Evolutionary conservation across 768 basidiomycete genomes (phyloP).

Genomic region (Thelephora ganbajun): DNA sequence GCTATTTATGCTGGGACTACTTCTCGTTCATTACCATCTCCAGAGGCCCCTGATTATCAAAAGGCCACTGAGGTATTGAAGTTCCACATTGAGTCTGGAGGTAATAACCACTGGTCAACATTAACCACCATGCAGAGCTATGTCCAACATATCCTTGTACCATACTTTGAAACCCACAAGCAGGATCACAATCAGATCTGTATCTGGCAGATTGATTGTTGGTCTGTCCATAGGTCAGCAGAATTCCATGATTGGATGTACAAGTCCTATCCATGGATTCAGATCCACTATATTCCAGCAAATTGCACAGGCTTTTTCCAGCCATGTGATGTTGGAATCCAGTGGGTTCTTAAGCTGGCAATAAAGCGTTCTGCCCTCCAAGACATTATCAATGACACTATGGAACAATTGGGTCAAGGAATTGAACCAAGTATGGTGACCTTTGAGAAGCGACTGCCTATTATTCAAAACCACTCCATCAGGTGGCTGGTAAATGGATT

Average conservation of each 20-base stretch:
- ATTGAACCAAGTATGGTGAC: not conserved
- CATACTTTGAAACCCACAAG: slow-evolving; percentile 3
- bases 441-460: no score
- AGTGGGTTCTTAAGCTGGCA: slow-evolving; percentile 5
- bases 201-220: slow-evolving; percentile 4
- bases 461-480: no score
- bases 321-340: slow-evolving; percentile 10
- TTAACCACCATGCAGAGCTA: not conserved
- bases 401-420: slow-evolving; percentile 1
- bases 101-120: no score
- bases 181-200: not conserved
- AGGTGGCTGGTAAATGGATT: no score
- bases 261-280: slow-evolving; percentile 7
- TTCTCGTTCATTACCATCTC: no score
- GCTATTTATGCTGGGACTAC: no score
- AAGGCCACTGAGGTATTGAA: no score
- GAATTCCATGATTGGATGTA: slow-evolving; percentile 9
- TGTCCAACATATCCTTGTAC: slow-evolving; percentile 3
- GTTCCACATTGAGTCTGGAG: no score
- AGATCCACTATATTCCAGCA: slow-evolving; percentile 7
- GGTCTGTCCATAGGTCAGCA: slow-evolving; percentile 8
- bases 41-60: no score
- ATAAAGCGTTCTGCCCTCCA: slow-evolving; percentile 3
- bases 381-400: slow-evolving; percentile 8
- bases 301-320: slow-evolving; percentile 9